A percentile compares a stretch with the other conserved stretches of the same genome.
phyloP scores from a whole-genome alignment of 495 filamentous ascomycete species.

The Penicillium desertorum region DNA sequence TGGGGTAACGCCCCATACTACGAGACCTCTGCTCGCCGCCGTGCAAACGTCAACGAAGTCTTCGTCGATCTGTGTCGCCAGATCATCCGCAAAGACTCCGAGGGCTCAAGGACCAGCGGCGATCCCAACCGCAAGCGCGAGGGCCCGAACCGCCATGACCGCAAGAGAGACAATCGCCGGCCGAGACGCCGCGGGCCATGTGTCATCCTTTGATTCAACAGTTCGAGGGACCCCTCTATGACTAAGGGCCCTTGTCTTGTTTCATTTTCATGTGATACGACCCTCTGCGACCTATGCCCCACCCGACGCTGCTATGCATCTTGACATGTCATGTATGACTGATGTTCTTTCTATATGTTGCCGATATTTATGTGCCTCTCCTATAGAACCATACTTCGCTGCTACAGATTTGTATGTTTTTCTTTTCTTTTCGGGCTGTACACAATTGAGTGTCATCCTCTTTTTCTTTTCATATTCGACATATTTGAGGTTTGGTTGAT shows the following conservation, averaged over 20 bases:
- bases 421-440: conserved; percentile 19
- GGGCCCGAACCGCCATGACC: conserved; percentile 30
- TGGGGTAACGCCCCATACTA: conserved; percentile 95
- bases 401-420: conserved; percentile 23
- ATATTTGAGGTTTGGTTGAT: conserved; percentile 17
- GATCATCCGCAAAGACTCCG: conserved; percentile 74
- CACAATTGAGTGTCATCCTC: conserved; percentile 10
- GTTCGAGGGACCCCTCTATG: background rate
- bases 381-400: conserved; percentile 28
- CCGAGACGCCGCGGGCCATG: conserved; percentile 39
- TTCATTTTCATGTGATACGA: conserved; percentile 14
- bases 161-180: conserved; percentile 34
- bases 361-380: conserved; percentile 24
- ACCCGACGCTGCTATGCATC: conserved; percentile 17
- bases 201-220: conserved; percentile 42
- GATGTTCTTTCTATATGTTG: conserved; percentile 23
- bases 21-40: conserved; percentile 82
- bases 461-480: conserved; percentile 14
- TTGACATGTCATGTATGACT: conserved; percentile 26
- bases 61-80: conserved; percentile 92
- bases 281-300: background rate
- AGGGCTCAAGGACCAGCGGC: conserved; percentile 45
- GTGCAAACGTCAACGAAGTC: conserved; percentile 91
- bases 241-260: conserved; percentile 12
- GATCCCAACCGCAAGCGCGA: conserved; percentile 44